Conservation (phyloP, 768 basidiomycete genomes). For the Lactifluus pinguis region DNA sequence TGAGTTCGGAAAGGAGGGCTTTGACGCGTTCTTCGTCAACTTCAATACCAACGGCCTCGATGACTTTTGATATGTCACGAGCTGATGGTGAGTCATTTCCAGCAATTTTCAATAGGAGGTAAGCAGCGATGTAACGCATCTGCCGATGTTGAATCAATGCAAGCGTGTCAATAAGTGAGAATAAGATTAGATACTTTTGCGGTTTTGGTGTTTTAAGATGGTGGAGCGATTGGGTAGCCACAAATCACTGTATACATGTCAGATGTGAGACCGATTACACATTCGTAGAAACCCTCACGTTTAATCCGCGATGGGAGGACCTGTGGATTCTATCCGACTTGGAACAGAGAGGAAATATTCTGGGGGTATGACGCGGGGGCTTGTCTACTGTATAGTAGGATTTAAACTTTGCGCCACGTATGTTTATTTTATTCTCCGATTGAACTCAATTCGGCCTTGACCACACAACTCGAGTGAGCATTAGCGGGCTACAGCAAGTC, state of each 20-base stretch:
- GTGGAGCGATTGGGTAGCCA: constrained; percentile 63
- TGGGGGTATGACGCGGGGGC: background rate
- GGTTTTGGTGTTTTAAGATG: constrained; percentile 25
- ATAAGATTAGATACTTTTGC: constrained; percentile 34
- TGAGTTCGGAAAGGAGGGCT: constrained; percentile 81
- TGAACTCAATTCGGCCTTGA: constrained; percentile 18
- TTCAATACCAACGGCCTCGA: constrained; percentile 81
- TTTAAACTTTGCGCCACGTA: constrained; percentile 34
- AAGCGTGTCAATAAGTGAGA: no score
- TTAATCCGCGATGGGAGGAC: constrained; percentile 92
- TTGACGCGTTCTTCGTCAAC: constrained; percentile 72
- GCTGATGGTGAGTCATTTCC: constrained; percentile 86
- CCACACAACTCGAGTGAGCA: background rate
- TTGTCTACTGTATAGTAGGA: constrained; percentile 52
- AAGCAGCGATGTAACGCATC: constrained; percentile 94
- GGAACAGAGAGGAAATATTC: constrained; percentile 8
- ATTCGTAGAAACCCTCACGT: constrained; percentile 32
- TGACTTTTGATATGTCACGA: constrained; percentile 80
- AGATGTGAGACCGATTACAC: constrained; percentile 3
- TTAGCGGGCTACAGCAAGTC: background rate
- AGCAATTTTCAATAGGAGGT: constrained; percentile 92
- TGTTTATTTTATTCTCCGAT: constrained; percentile 21
- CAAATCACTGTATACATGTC: constrained; percentile 61
- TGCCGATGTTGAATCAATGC: constrained; percentile 22
- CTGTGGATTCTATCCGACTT: constrained; percentile 83